Percentiles rank a stretch among this genome's conserved stretches.
Evolutionary conservation across 441 rosid species (phyloP).

Genomic region (Omphalea diandra): DNA sequence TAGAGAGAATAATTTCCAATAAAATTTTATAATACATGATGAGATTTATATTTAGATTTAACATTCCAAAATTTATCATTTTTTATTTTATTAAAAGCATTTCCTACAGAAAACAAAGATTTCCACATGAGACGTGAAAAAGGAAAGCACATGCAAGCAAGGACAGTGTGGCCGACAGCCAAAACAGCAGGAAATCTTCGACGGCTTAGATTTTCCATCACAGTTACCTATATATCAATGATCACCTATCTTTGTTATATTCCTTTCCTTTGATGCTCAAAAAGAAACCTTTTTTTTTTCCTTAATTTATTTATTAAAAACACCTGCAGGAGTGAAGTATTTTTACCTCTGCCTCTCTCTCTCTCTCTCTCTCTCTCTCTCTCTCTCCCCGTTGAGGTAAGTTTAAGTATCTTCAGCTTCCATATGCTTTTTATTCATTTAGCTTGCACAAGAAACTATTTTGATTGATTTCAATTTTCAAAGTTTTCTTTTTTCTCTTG

Average conservation of each 20-base stretch:
- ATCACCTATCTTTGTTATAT: background rate
- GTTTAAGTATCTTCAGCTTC: background rate
- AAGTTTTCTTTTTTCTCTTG: background rate
- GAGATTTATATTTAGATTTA: too few species aligned
- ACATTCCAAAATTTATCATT: too few species aligned
- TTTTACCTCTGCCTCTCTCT: background rate
- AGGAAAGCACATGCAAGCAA: background rate
- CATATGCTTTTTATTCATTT: background rate
- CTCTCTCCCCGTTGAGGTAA: slow-evolving; percentile 22
- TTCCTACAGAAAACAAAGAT: background rate
- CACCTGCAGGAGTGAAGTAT: background rate
- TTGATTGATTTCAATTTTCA: background rate
- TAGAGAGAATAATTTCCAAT: too few species aligned
- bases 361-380: background rate
- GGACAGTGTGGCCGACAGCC: background rate
- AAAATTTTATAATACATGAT: too few species aligned
- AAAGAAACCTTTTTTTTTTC: background rate
- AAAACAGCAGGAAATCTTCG: too few species aligned
- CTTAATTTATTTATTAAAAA: background rate
- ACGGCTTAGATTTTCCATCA: slow-evolving; percentile 10
- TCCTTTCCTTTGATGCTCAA: background rate
- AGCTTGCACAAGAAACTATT: background rate
- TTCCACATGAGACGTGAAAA: background rate
- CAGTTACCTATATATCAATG: background rate
- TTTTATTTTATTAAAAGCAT: too few species aligned